These are phyloP conservation scores for Linum trigynum DNA, from an alignment of 345 rosid species.

Conservation along the genomic window DNA sequence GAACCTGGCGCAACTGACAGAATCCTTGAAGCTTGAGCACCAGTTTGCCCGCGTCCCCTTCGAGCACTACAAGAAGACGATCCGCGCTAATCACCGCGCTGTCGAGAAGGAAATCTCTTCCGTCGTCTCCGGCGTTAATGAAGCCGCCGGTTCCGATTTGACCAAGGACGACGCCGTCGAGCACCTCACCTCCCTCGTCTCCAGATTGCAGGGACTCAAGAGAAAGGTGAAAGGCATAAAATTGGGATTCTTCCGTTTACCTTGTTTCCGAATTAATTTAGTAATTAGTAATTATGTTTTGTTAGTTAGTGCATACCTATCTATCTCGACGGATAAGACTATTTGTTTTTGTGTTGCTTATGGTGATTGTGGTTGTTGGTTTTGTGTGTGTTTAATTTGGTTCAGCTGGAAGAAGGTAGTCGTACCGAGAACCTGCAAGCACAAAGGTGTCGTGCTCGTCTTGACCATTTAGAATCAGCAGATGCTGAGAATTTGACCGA, in stretches of 20 bases:
- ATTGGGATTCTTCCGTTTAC: too few species aligned
- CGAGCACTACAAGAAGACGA: conserved; percentile 92
- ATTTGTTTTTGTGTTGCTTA: background rate
- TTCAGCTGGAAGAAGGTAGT: conserved; percentile 82
- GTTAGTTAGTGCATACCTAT: background rate
- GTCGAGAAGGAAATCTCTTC: conserved; percentile 76
- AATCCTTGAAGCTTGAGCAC: conserved; percentile 83
- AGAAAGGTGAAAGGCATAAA: conserved; percentile 43
- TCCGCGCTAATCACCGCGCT: conserved; percentile 70
- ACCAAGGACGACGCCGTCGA: conserved; percentile 62
- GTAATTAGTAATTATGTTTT: background rate
- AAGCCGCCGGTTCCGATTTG: conserved; percentile 45
- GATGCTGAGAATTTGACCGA: conserved; percentile 59
- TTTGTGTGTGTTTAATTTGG: background rate
- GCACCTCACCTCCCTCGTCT: conserved; percentile 67
- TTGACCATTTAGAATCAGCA: conserved; percentile 81
- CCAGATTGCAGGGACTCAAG: conserved; percentile 92
- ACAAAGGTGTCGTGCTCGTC: conserved; percentile 78
- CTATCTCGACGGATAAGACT: background rate
- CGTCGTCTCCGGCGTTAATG: conserved; percentile 52
- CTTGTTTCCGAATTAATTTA: background rate
- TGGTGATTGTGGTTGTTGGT: background rate
- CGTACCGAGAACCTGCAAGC: conserved; percentile 69
- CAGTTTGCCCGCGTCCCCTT: conserved; percentile 89
- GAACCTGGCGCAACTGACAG: conserved; percentile 53